Base-by-base conservation (phyloP, 2,329 filamentous ascomycete species). In the Xylariales sp. region DNA sequence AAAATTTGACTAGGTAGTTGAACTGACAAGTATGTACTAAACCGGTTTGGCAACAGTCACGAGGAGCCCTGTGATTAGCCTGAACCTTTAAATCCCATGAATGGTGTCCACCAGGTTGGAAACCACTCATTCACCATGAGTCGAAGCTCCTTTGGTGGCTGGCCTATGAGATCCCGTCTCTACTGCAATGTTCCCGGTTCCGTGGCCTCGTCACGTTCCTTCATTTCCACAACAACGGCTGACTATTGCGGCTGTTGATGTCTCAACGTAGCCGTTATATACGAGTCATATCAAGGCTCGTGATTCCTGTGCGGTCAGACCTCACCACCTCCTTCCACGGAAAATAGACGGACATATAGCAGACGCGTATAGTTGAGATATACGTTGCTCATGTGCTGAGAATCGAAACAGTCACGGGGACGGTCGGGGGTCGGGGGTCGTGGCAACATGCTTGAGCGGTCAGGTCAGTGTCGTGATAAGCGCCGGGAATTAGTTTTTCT, bases 1-100 rank as follows among this genome's bases (percentile, higher is more conserved):
- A 38, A 38, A 27, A 38, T 38, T 38, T 19, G 25, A 31, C 36
- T 38, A 38, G 25, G 11, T 38, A 27, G 20, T 18, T 29, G 29
- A 29, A 38, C 36, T 24, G 31, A n/a, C 21, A 38, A 21, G 18
- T 19, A 21, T 15, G 15, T 27, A 20, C 24, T 15, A 31, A 18
- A 29, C 29, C 18, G 10, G 29, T 31, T 38, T 31, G 9, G 14
- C 36, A 27, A 29, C n/a, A n/a, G n/a, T n/a, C n/a, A n/a, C n/a
- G n/a, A n/a, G n/a, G n/a, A n/a, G n/a, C n/a, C n/a, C n/a, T n/a
- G n/a, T n/a, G n/a, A n/a, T n/a, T n/a, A n/a, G n/a, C n/a, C n/a
- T n/a, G n/a, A n/a, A n/a, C n/a, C n/a, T n/a, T n/a, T n/a, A n/a
- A n/a, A n/a, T n/a, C n/a, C n/a, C n/a, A n/a, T n/a, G n/a, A n/a